Evolutionary conservation across 768 basidiomycete genomes (phyloP), one percentile per base, ranked within the genome.

Genomic region (Mycena alexandri): DNA sequence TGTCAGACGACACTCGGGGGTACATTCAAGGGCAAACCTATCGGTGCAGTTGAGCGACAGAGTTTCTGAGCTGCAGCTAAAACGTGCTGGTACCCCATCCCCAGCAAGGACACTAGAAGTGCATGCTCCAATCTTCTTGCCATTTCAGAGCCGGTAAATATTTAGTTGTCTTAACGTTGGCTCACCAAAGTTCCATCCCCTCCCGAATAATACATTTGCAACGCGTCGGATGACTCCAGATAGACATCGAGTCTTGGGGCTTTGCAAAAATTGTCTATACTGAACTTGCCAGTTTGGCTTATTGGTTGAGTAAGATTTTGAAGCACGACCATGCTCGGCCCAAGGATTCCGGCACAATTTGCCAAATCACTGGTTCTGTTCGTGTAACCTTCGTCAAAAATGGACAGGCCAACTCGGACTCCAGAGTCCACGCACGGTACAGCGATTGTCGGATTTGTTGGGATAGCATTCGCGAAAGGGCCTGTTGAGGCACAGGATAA

Each of bases 271-370:
- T 51, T 38, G 29, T 55, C 19, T 22, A 63, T 47, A 44, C 53
- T 56, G 22, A 63, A 46, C 14, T 38, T 21, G 11, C 34, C 25
- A 5, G 34, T 44, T 12, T n/a, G 33, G 11, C 53, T 43, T 21
- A 63, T 24, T 14, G 62, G 62, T 16, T 47, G 53, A 2, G 62
- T 55, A 8, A 63, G 53, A 53, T 63, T 56, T 48, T 63, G 14
- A 17, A 63, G 21, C 36, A 33, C n/a, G 2, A 63, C 24, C 62
- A 38, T 56, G n/a, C 33, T 34, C 10, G 43, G 21, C 43, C 62
- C 62, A 5, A 63, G 53, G 14, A 63, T 63, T 53, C 62, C 62
- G 19, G 38, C 16, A 33, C 62, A 63, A 21, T n/a, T 38, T 2
- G 19, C 38, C 44, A 63, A 11, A 52, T 56, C 53, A 34, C 53